phyloP scores from a whole-genome alignment of 352 stramenopile genomes.

The Phytophthora brassicae region DNA sequence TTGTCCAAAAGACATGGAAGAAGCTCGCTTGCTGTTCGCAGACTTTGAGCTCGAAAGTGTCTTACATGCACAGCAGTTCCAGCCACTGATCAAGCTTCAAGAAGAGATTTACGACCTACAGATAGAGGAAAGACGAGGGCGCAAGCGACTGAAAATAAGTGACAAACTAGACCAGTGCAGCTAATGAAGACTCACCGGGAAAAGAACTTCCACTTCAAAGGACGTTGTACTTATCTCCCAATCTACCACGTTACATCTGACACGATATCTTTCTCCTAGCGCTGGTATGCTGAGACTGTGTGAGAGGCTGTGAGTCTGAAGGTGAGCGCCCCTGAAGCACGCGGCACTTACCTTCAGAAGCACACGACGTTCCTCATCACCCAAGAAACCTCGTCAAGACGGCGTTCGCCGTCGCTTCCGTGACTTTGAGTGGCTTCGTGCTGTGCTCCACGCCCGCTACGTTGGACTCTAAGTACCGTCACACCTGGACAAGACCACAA shows the following conservation, averaged over 20 bases:
- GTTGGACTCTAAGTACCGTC: constrained; percentile 66
- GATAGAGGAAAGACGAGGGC: background rate
- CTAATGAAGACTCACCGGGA: no score
- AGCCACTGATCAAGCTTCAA: constrained; percentile 18
- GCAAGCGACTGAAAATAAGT: constrained; percentile 6
- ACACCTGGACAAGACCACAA: constrained; percentile 65
- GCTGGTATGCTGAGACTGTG: constrained; percentile 21
- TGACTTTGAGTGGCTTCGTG: constrained; percentile 77
- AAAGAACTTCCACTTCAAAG: no score
- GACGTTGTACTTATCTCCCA: no score
- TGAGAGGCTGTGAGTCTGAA: constrained; percentile 26
- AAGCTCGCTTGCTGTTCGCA: constrained; percentile 16
- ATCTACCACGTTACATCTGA: no score
- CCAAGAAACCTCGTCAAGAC: constrained; percentile 30
- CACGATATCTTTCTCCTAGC: constrained; percentile 11
- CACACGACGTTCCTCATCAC: constrained; percentile 70
- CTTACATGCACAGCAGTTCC: constrained; percentile 47
- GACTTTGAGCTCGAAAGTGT: constrained; percentile 35
- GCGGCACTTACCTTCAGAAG: constrained; percentile 69
- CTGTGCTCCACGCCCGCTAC: constrained; percentile 60
- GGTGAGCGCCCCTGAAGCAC: constrained; percentile 56
- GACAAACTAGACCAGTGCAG: constrained; percentile 8
- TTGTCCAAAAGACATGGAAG: constrained; percentile 20
- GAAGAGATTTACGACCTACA: constrained; percentile 22
- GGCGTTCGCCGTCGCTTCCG: constrained; percentile 64